phyloP scores from a whole-genome alignment of 2,329 filamentous ascomycete species.

The Penicillium italicum region DNA sequence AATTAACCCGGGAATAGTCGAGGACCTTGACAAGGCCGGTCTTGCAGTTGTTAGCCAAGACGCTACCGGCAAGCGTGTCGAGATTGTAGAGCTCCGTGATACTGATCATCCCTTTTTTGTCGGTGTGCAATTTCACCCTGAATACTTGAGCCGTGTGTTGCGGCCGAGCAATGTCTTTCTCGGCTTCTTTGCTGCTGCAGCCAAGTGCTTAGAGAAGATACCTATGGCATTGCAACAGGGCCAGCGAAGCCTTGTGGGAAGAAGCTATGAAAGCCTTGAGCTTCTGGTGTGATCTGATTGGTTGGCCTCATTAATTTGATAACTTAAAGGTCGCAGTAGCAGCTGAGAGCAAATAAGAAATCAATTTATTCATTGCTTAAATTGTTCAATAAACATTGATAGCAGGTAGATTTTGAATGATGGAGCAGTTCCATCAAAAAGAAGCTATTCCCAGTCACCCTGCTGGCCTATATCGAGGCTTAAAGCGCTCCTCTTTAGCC shows the following conservation, averaged over 20 bases:
- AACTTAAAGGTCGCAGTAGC: too few relatives aligned
- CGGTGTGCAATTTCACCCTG: slow-evolving; percentile 83
- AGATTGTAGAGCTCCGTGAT: slow-evolving; percentile 75
- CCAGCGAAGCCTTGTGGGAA: slow-evolving; percentile 9
- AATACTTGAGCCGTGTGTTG: slow-evolving; percentile 75
- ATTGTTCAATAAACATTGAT: too few relatives aligned
- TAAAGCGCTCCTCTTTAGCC: too few relatives aligned
- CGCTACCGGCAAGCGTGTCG: slow-evolving; percentile 73
- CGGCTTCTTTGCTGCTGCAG: slow-evolving; percentile 76
- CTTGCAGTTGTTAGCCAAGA: slow-evolving; percentile 77
- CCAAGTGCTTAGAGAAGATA: slow-evolving; percentile 58
- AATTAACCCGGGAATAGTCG: slow-evolving; percentile 76
- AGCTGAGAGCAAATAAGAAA: too few relatives aligned
- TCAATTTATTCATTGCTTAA: too few relatives aligned
- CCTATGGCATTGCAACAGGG: slow-evolving; percentile 20
- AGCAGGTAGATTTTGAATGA: too few relatives aligned
- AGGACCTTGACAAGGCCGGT: slow-evolving; percentile 63
- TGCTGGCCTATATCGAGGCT: too few relatives aligned
- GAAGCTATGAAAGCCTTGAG: background rate
- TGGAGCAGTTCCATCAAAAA: too few relatives aligned
- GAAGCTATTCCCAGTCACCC: too few relatives aligned
- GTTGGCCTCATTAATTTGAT: background rate
- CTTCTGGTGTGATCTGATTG: too few relatives aligned
- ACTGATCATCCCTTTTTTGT: slow-evolving; percentile 71
- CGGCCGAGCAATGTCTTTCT: slow-evolving; percentile 72